phyloP scores from a whole-genome alignment of 306 rosid genomes.

The peach (Prunus persica) region DNA sequence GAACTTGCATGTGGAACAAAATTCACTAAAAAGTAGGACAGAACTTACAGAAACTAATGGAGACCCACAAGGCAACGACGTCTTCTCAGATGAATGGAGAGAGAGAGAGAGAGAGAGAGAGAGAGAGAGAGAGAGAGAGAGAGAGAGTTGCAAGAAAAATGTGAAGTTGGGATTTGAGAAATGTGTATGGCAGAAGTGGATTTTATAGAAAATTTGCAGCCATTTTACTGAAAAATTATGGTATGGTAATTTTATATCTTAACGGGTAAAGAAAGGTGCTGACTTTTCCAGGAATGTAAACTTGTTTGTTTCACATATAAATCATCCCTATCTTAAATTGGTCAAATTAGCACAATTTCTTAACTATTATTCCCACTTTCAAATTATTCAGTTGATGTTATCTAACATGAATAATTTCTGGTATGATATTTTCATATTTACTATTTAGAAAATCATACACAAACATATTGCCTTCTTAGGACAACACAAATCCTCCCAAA shows the following conservation, averaged over 20 bases:
- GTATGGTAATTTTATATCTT: neutral
- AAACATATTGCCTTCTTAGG: no score
- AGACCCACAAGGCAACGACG: neutral
- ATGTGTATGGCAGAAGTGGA: no score
- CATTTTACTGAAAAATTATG: neutral
- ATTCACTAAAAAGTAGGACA: neutral
- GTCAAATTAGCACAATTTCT: no score
- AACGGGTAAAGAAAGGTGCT: neutral
- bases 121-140: neutral
- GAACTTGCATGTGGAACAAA: neutral
- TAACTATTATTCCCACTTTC: no score
- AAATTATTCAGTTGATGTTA: no score
- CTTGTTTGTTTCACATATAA: neutral
- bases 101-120: neutral
- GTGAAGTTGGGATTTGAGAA: neutral
- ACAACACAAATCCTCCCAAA: no score
- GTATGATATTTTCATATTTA: no score
- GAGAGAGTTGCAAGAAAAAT: neutral
- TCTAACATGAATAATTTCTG: no score
- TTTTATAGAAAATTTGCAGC: neutral
- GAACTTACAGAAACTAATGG: neutral
- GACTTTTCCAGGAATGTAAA: neutral
- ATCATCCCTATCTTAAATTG: no score
- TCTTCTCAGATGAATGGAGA: neutral
- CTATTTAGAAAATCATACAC: no score